A percentile compares a stretch with the other conserved stretches of the same genome.
phyloP scores from a whole-genome alignment of 331 rosid genomes.

The Telfairia occidentalis region DNA sequence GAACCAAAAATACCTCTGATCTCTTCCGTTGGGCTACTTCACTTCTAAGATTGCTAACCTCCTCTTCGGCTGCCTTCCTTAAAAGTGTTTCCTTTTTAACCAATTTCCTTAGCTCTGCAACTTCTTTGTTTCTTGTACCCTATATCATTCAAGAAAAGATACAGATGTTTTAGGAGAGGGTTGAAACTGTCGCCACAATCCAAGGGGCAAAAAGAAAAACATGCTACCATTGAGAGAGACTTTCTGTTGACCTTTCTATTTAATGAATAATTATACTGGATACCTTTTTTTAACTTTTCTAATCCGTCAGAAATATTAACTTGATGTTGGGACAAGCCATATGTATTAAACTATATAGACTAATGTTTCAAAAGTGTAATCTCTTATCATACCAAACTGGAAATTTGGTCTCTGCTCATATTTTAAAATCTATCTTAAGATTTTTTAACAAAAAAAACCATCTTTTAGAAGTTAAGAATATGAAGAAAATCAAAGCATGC shows the following conservation, averaged over 20 bases:
- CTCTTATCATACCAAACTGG: background rate
- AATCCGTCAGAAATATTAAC: background rate
- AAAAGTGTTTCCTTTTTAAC: constrained; percentile 55
- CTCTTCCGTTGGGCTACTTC: constrained; percentile 61
- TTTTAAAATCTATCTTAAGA: background rate
- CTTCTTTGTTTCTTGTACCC: constrained; percentile 41
- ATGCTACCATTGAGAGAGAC: background rate
- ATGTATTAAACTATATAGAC: background rate
- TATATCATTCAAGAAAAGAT: constrained; percentile 11
- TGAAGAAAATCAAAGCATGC: too few relatives aligned
- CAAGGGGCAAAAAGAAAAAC: background rate
- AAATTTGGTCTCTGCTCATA: background rate
- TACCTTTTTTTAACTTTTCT: background rate
- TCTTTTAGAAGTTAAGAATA: background rate
- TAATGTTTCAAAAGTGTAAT: background rate
- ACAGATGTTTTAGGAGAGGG: background rate
- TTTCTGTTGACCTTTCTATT: background rate
- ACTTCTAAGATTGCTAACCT: constrained; percentile 46
- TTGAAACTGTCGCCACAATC: background rate
- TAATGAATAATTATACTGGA: background rate
- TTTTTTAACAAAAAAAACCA: background rate
- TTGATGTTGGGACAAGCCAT: background rate
- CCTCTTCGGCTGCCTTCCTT: constrained; percentile 85
- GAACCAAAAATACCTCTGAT: constrained; percentile 56
- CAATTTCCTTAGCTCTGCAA: constrained; percentile 54